Conservation (phyloP, 2,329 filamentous ascomycete species). For the Exserohilum turcica region DNA sequence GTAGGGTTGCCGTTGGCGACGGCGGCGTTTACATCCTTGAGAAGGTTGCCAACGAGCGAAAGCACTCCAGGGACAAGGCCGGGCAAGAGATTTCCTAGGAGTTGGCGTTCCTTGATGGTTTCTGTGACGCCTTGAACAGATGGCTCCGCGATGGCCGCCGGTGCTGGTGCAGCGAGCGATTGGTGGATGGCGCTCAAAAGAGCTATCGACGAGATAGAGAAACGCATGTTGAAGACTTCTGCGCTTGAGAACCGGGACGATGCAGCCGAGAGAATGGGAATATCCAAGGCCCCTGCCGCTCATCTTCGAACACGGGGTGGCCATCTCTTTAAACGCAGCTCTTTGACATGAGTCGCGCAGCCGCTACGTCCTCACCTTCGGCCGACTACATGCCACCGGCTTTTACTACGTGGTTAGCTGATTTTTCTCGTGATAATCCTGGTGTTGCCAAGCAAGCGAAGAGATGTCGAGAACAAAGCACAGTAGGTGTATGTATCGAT, state of each 20-base stretch:
- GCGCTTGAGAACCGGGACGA: neutral
- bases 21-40: constrained; percentile 20
- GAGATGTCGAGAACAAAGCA: neutral
- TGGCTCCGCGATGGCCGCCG: neutral
- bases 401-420: neutral
- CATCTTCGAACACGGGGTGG: neutral
- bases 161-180: constrained; percentile 12
- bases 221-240: constrained; percentile 14
- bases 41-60: constrained; percentile 13
- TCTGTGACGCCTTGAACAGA: neutral
- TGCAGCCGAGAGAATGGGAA: neutral
- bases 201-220: constrained; percentile 10
- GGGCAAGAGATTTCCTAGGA: constrained; percentile 7
- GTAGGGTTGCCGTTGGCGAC: constrained; percentile 18
- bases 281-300: neutral
- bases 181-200: constrained; percentile 17
- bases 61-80: constrained; percentile 12
- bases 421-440: neutral
- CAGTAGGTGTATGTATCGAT: constrained; percentile 3
- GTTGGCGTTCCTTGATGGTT: constrained; percentile 18
- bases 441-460: neutral
- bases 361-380: neutral
- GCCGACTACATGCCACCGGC: neutral
- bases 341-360: constrained; percentile 5
- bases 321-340: neutral